A percentile compares a stretch with the other conserved stretches of the same genome.
These are phyloP conservation scores for Botrytis byssoidea DNA, from an alignment of 2,329 filamentous ascomycete genomes.

Conservation along the genomic window DNA sequence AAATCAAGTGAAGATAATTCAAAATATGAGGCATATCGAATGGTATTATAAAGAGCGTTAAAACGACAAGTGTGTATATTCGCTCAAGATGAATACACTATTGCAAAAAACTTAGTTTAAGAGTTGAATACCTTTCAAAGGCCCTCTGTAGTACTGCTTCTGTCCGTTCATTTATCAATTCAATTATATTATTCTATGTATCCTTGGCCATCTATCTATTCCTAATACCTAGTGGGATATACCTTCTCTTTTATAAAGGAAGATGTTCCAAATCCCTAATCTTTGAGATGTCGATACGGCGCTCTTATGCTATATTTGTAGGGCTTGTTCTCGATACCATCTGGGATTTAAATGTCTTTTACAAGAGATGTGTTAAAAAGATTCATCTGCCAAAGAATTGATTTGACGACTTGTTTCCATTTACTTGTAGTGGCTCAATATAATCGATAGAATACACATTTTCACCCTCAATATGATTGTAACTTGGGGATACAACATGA, in stretches of 20 bases:
- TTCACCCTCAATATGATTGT: background rate
- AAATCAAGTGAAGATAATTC: background rate
- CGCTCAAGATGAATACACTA: background rate
- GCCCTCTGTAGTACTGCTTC: accelerated
- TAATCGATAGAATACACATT: background rate
- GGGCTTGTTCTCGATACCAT: background rate
- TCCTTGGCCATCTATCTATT: background rate
- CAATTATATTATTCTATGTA: background rate
- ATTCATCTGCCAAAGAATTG: background rate
- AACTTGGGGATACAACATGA: background rate
- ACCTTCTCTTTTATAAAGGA: background rate
- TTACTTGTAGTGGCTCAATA: background rate
- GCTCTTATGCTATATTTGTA: background rate
- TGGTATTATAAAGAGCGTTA: background rate
- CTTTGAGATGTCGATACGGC: accelerated
- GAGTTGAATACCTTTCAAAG: background rate
- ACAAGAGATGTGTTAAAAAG: accelerated
- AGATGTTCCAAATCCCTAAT: background rate
- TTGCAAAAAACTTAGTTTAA: background rate
- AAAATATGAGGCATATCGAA: background rate
- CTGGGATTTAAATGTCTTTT: background rate
- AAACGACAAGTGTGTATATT: background rate
- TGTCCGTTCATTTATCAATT: background rate
- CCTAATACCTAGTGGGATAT: background rate
- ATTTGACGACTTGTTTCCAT: background rate